These are phyloP conservation scores for Amanita rimosa DNA, from an alignment of 768 basidiomycete genomes.

Conservation along the genomic window DNA sequence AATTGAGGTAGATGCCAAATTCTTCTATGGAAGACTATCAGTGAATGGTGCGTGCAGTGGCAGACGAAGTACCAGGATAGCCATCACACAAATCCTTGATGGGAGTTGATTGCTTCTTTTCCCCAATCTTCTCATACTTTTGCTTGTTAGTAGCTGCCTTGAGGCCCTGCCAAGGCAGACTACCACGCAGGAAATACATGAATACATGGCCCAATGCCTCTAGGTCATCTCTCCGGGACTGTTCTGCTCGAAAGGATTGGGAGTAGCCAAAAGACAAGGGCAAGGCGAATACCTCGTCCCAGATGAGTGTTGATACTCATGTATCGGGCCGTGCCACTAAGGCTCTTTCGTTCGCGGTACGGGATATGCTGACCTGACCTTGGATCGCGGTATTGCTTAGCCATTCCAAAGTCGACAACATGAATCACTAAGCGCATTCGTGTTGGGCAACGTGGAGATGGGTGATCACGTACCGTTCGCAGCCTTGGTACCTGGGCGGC, in stretches of 20 bases:
- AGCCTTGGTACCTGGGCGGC: slow-evolving; percentile 84
- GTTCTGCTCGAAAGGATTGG: slow-evolving; percentile 35
- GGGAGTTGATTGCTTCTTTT: slow-evolving; percentile 98
- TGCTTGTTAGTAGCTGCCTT: slow-evolving; percentile 99
- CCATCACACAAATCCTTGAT: slow-evolving; percentile 97
- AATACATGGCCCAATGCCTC: slow-evolving; percentile 99
- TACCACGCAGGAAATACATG: slow-evolving; percentile 98
- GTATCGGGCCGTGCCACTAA: slow-evolving; percentile 96
- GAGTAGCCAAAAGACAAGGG: slow-evolving; percentile 4
- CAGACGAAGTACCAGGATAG: slow-evolving; percentile 60
- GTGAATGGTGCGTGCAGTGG: neutral
- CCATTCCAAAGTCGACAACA: slow-evolving; percentile 99
- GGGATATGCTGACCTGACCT: slow-evolving; percentile 99
- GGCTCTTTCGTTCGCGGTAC: slow-evolving; percentile 94
- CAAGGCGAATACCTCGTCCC: slow-evolving; percentile 62
- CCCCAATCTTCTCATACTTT: slow-evolving; percentile 99
- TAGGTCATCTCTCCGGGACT: slow-evolving; percentile 91
- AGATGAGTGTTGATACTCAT: slow-evolving; percentile 99
- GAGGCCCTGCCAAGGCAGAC: slow-evolving; percentile 96
- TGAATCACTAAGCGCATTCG: slow-evolving; percentile 55
- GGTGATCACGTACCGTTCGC: slow-evolving; percentile 51
- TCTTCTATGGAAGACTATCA: slow-evolving; percentile 52
- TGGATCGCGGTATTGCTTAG: slow-evolving; percentile 98
- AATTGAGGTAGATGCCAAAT: slow-evolving; percentile 97
- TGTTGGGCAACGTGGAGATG: neutral